Evolutionary conservation across 305 asterid species (phyloP), one percentile per base, ranked within the genome.

Genomic region (Vinca major): DNA sequence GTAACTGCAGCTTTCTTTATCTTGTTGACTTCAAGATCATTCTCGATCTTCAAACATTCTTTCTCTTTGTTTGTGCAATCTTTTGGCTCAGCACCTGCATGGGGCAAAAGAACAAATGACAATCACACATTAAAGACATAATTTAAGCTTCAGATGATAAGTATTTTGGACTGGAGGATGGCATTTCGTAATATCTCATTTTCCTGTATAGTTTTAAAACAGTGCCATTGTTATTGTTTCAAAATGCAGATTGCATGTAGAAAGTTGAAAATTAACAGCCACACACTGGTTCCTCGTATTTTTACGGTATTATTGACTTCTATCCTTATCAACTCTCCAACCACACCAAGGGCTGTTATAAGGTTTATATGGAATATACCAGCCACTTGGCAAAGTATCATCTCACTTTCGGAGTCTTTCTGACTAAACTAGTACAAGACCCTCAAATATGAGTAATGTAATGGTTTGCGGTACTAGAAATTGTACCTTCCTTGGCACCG

Each of bases 1-100:
- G 96, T 85, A 68, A 84, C 81, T n/a, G 97, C 96, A 70, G 96
- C 97, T 61, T 71, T 79, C 73, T 75, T 89, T 63, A 94, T 61
- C 87, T 87, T 93, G 66, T 76, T 74, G 57, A 66, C 63, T 70
- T 79, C 80, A 47, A 71, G 73, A 70, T 85, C 77, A 49, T 36
- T 79, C 70, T 82, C 78, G 67, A 63, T 67, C 73, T 52, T 76
- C 53, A 58, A 52, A 71, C 74, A 60, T 51, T 75, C 84, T 69
- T 81, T 84, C 74, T 81, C 80, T 78, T 74, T 74, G 62, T 66
- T 43, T 47, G 21, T 75, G 63, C 68, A 3, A 71, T 72, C 86
- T 69, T 80, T 83, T 61, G 80, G 84, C 83, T 62, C 77, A 47
- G 72, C 85, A 76, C 80, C 89, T 80, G 80, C 75, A 67, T 58